phyloP scores from a whole-genome alignment of 1,284 basidiomycete genomes.

The Sanguinoderma infundibulare region DNA sequence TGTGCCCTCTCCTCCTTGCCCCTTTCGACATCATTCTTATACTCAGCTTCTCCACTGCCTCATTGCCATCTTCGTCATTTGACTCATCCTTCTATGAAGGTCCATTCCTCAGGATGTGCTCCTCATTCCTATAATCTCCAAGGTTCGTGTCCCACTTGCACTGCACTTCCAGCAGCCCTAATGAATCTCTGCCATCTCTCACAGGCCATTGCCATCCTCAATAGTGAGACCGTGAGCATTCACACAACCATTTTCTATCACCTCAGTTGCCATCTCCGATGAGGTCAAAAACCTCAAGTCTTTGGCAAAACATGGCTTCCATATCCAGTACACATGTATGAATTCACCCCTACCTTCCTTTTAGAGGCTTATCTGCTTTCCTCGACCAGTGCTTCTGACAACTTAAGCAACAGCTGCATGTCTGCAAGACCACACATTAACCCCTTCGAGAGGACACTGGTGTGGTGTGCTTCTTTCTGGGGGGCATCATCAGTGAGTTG shows the following conservation, averaged over 20 bases:
- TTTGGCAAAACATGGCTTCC: slow-evolving; percentile 71
- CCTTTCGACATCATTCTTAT: too few relatives aligned
- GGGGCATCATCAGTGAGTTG: slow-evolving; percentile 83
- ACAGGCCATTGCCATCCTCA: slow-evolving; percentile 72
- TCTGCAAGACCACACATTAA: slow-evolving; percentile 82
- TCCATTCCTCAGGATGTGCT: slow-evolving; percentile 5
- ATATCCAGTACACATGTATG: slow-evolving; percentile 66
- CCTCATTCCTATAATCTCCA: slow-evolving; percentile 18
- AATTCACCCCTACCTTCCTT: slow-evolving; percentile 17
- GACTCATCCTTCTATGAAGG: slow-evolving; percentile 21
- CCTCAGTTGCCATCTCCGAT: slow-evolving; percentile 68
- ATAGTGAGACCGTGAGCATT: slow-evolving; percentile 66
- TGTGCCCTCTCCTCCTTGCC: too few relatives aligned
- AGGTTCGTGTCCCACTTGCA: slow-evolving; percentile 3
- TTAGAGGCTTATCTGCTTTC: not conserved
- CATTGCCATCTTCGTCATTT: slow-evolving; percentile 25
- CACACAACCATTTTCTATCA: slow-evolving; percentile 55
- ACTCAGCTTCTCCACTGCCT: slow-evolving; percentile 23
- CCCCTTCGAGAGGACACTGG: slow-evolving; percentile 62
- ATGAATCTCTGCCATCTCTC: not conserved
- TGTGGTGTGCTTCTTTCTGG: slow-evolving; percentile 76
- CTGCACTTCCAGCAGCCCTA: not conserved
- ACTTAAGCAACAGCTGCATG: slow-evolving; percentile 68
- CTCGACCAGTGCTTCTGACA: slow-evolving; percentile 61
- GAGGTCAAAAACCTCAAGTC: slow-evolving; percentile 65